Evolutionary conservation across 805 yeast species (phyloP).

Genomic region (Candida dajiaensis): DNA sequence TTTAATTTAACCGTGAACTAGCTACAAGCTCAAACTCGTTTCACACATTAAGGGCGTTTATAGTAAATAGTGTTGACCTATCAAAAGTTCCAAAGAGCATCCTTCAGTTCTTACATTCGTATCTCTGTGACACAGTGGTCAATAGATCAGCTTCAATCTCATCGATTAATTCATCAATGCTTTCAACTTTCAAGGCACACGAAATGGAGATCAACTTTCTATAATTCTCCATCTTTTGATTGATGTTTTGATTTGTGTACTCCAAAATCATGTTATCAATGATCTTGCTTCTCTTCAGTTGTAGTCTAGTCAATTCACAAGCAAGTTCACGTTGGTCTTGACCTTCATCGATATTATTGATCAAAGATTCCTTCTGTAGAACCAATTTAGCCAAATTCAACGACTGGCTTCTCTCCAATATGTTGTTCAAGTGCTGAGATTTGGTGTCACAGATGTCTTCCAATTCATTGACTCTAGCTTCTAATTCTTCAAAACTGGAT

Average conservation of each 20-base stretch:
- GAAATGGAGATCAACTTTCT: constrained; percentile 69
- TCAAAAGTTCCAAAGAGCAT: too few relatives aligned
- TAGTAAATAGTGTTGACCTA: neutral
- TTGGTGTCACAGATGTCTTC: constrained; percentile 21
- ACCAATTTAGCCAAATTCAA: constrained; percentile 52
- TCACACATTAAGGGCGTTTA: neutral
- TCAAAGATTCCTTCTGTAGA: constrained; percentile 43
- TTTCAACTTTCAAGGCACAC: constrained; percentile 74
- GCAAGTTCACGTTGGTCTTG: constrained; percentile 23
- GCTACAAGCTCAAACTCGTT: neutral
- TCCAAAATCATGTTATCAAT: constrained; percentile 48
- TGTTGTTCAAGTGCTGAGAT: constrained; percentile 31
- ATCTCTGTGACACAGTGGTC: constrained; percentile 12
- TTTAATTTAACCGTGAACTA: neutral
- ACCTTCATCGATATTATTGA: constrained; percentile 9
- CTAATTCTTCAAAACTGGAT: constrained; percentile 13
- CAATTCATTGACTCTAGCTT: constrained; percentile 9
- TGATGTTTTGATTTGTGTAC: constrained; percentile 37
- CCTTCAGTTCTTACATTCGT: neutral
- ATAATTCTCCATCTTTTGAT: constrained; percentile 67
- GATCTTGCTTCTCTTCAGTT: constrained; percentile 40
- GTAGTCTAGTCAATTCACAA: constrained; percentile 45
- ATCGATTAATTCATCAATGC: constrained; percentile 73
- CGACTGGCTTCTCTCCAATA: constrained; percentile 63
- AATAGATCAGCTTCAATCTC: constrained; percentile 54